Base-by-base conservation (phyloP, 2,329 filamentous ascomycete genomes). In the Ophiosphaerella narmari region DNA sequence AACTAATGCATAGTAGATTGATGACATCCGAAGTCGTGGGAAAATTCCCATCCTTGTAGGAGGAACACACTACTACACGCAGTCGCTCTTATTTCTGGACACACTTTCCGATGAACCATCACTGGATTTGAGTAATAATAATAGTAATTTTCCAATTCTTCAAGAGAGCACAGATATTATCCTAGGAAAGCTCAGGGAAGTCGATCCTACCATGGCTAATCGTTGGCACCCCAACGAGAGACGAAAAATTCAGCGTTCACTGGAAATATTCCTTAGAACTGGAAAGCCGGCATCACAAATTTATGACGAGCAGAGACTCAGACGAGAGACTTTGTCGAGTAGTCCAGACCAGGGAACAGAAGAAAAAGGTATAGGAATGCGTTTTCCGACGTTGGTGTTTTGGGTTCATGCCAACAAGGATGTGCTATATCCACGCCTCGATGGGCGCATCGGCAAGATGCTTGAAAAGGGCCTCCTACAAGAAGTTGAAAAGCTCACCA, bases 51-150 rank as follows among this genome's bases (percentile, higher is more conserved):
- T 99, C 24, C 76, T 99, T 0, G 94, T 97, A 1, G 94, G 94
- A 23, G 94, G 94, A 7, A 96, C 93, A 9, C 91, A 96, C 66
- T 99, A 97, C 75, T 99, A 99, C 68, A 88, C 90, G 0, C 91
- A 97, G 65, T 86, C 90, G 1, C 80, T 99, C 13, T 80, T 99
- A 3, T 96, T 97, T 69, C 83, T 89, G 31, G 86, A 92, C 57
- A 81, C 82, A 13, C 73, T 92, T 6, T 78, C 89, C 1, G 77
- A 77, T 18, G 74, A 77, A 11, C 70, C 78, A 2, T 65, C 62
- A 4, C 60, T 72, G 55, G 54, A 68, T 9, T 48, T 63, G 23
- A 57, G 65, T 4, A 53, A 63, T 11, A 58, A 63, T 18, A 62
- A 45, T 23, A 52, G 66, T 1, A 44, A 48, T 4, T 88, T 86